Percentiles rank a stretch among this genome's conserved stretches.
phyloP scores from a whole-genome alignment of 352 stramenopile genomes.

The Globisporangium carolinianum region DNA sequence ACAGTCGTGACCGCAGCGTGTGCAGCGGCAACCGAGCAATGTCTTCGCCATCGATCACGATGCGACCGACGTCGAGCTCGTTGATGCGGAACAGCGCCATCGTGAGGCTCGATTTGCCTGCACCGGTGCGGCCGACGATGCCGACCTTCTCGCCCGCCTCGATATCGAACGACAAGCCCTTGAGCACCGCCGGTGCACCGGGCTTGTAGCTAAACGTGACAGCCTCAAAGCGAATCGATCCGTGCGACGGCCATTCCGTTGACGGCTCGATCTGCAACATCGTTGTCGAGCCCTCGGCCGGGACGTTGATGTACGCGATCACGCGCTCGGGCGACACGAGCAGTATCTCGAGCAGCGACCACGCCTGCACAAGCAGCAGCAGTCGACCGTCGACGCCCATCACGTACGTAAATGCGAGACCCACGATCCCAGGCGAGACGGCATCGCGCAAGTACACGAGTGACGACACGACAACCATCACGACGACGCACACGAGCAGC shows the following conservation, averaged over 20 bases:
- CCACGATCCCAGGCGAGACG: conserved; percentile 58
- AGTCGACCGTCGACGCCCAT: conserved; percentile 76
- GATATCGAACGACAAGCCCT: conserved; percentile 36
- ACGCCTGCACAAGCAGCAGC: conserved; percentile 32
- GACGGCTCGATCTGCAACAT: conserved; percentile 16
- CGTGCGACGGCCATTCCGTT: conserved; percentile 55
- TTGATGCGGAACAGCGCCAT: conserved; percentile 80
- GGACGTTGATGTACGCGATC: conserved; percentile 32
- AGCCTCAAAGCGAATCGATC: conserved; percentile 72
- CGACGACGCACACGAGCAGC: conserved; percentile 29
- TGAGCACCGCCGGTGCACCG: conserved; percentile 20
- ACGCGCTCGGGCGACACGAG: conserved; percentile 46
- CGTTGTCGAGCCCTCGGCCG: conserved; percentile 11
- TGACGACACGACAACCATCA: conserved; percentile 25
- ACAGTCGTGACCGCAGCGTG: conserved; percentile 47
- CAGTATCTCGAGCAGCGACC: conserved; percentile 25
- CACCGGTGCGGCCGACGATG: conserved; percentile 21
- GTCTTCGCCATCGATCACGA: conserved; percentile 62
- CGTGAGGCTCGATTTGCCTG: conserved; percentile 66
- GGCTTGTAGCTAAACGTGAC: conserved; percentile 45
- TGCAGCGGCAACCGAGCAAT: conserved; percentile 55
- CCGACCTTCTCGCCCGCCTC: conserved; percentile 12
- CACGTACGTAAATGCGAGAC: conserved; percentile 83
- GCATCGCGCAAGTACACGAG: conserved; percentile 23
- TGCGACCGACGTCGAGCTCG: conserved; percentile 75